Evolutionary conservation across 1,284 basidiomycete species (phyloP), one percentile per base, ranked within the genome.

Genomic region (Melampsora americana): DNA sequence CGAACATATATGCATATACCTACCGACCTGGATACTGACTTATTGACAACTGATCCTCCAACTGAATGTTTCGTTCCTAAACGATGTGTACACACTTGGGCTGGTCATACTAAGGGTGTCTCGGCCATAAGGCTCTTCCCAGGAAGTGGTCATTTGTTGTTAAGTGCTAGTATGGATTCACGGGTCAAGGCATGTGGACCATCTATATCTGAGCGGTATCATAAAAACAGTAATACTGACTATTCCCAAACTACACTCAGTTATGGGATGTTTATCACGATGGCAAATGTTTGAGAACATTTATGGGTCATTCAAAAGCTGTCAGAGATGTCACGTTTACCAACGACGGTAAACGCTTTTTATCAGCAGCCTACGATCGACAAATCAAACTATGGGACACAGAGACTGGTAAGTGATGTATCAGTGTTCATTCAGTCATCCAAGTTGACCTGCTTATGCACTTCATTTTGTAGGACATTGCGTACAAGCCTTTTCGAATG

Each of bases 341-440:
- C 77, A 95, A 95, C 82, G 91, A 93, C 79, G 96, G 96, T 0
- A 87, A 87, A 42, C 87, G 87, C 79, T 99, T 99, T 85, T 83
- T 99, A 66, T 96, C 93, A 9, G 93, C 95, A 77, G 90, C 89
- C 44, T 99, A 96, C 81, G 96, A 99, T 83, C 89, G 93, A 69
- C 91, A 93, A 82, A 93, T 99, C 88, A 99, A 99, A 84, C 86
- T 98, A 9, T 99, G 96, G 96, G 95, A 99, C 81, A 98, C 96
- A 23, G 96, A 99, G 85, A 98, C 96, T 0, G 95, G 69, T 71
- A 28, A 42, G 50, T 30, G 7, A 23, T 59, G 11, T 1, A 23
- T 16, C 14, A 0, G 5, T 11, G 35, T 64, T 42, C 28, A 12
- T 23, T 23, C n/a, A 18, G 6, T 35, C 16, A 26, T 69, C 20